A percentile compares a stretch with the other conserved stretches of the same genome.
These are phyloP conservation scores for Helicocarpus griseus DNA, from an alignment of 2,329 filamentous ascomycete genomes.

Conservation along the genomic window DNA sequence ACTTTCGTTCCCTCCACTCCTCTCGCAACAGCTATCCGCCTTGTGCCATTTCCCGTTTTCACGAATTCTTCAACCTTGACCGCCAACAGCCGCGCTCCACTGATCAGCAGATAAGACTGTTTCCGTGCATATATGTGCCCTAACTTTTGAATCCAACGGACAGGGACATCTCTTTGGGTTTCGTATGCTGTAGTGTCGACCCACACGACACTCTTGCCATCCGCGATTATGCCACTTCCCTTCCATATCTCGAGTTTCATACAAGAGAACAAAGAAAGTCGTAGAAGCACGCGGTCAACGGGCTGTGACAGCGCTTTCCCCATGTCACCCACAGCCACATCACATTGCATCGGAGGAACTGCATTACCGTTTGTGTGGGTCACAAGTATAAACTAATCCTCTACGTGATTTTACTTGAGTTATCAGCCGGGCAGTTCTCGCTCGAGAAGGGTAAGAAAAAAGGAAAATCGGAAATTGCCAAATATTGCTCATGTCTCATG, in stretches of 20 bases:
- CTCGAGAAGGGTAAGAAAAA: background rate
- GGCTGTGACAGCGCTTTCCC: background rate
- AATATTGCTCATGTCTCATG: background rate
- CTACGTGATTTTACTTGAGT: background rate
- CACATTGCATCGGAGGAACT: conserved; percentile 1
- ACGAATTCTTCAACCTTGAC: background rate
- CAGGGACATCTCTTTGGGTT: background rate
- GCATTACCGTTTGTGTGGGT: conserved; percentile 2
- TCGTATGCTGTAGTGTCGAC: background rate
- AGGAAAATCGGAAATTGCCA: background rate
- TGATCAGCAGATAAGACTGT: background rate
- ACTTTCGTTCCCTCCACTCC: background rate
- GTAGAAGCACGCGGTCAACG: background rate
- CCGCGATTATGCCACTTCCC: background rate
- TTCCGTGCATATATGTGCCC: background rate
- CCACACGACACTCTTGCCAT: background rate
- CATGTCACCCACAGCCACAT: background rate
- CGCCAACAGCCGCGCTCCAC: background rate
- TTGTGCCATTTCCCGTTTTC: background rate
- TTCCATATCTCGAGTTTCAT: background rate
- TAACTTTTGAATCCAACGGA: background rate
- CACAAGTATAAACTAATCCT: background rate
- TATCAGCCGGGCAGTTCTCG: background rate
- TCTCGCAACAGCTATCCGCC: background rate
- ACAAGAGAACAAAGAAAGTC: background rate